Base-by-base conservation (phyloP, 1,284 basidiomycete species). In the Ganoderma meredithae region DNA sequence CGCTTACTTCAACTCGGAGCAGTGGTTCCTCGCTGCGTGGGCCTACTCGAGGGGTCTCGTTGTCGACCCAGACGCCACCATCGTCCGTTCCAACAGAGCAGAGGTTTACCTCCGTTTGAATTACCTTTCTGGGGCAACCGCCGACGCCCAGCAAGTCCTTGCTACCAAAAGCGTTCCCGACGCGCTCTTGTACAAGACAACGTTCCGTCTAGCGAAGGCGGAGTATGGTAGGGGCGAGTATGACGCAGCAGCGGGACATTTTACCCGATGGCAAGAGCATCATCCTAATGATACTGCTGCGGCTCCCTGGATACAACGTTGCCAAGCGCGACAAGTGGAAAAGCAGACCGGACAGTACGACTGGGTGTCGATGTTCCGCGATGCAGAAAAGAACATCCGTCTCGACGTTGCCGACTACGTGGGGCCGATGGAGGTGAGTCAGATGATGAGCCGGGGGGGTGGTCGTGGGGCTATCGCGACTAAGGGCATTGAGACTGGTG, bases 1-100 rank as follows among this genome's bases (percentile, higher is more conserved):
- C 47, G 56, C 17, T 4, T 47, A 68, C 60, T 74, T 71, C 68
- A 70, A 75, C 60, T 43, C 52, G 12, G 65, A 67, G 0, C 69
- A 68, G 31, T 76, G 75, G 75, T 69, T 77, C 47, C 70, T 73
- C 12, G 76, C 77, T 5, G 75, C 74, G 4, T 62, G 75, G 53
- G 72, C 75, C 5, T 77, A 73, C 58, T 75, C 76, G 2, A 66
- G 66, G 7, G 76, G 73, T 12, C 68, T 78, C 39, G 61, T 67
- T 1, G 36, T 73, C 5, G 65, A 72, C 43, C 68, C 67, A 5
- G 43, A 56, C 13, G 69, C 73, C 12, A 31, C 59, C 27, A 60
- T 72, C 2, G 58, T 76, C 1, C 71, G 65, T 12, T 47, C 72
- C 25, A 75, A 76, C 62, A 68, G 76, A 7, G 69, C 76, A 1